Evolutionary conservation across 208 protist genomes (phyloP).

Genomic region (Entamoeba dispar): DNA sequence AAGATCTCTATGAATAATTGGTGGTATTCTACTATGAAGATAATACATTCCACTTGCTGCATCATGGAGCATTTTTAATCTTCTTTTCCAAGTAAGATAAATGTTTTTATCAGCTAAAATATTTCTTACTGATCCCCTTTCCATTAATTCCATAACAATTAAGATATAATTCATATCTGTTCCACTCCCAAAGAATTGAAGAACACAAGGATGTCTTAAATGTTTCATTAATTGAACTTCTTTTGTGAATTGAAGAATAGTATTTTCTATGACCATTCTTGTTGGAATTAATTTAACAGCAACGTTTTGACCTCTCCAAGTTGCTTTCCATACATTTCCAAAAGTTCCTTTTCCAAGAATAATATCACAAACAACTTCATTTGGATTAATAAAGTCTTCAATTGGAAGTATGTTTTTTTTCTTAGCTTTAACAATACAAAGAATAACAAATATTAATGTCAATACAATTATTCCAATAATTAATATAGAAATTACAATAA

Average conservation of each 20-base stretch:
- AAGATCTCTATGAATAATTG: constrained; percentile 9
- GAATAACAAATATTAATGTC: not conserved
- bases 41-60: constrained; percentile 6
- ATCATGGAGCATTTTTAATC: not conserved
- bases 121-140: constrained; percentile 7
- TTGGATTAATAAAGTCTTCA: not conserved
- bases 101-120: constrained; percentile 2
- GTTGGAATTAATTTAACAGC: constrained; percentile 18
- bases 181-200: constrained; percentile 39
- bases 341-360: constrained; percentile 12
- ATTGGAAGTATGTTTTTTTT: not conserved
- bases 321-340: not conserved
- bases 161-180: constrained; percentile 30
- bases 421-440: not conserved
- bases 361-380: not conserved
- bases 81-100: not conserved
- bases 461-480: not conserved
- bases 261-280: not conserved
- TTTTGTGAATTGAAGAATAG: constrained; percentile 22
- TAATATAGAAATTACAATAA: not conserved
- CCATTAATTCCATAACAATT: constrained; percentile 36
- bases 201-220: constrained; percentile 36
- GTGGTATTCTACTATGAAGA: not conserved
- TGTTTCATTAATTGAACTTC: constrained; percentile 23
- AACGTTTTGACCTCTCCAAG: constrained; percentile 20